Evolutionary conservation across 2,329 filamentous ascomycete species (phyloP).

Genomic region (Venturia oleaginea): DNA sequence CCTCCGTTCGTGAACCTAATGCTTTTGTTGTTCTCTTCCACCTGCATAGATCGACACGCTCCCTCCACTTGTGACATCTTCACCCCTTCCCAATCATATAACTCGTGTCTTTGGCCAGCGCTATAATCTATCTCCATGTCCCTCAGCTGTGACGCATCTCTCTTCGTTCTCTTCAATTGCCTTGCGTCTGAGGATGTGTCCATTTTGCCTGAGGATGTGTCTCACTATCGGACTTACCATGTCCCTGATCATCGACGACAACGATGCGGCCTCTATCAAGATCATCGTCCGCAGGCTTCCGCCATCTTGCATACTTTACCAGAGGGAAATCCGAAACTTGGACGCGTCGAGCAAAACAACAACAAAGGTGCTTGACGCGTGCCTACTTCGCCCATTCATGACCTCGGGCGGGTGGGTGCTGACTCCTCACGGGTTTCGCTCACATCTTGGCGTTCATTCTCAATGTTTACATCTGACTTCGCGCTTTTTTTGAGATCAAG

Average conservation of each 20-base stretch:
- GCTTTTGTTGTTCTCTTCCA: background rate
- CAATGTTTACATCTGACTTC: no score
- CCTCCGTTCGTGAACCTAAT: background rate
- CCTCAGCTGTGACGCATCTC: no score
- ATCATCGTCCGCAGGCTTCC: background rate
- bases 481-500: no score
- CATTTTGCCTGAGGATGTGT: background rate
- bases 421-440: no score
- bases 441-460: no score
- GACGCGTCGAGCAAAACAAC: background rate
- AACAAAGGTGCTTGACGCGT: constrained; percentile 1
- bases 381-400: no score
- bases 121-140: no score
- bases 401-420: no score
- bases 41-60: background rate
- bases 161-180: no score
- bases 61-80: background rate
- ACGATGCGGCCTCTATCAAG: background rate
- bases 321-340: background rate
- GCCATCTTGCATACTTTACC: background rate
- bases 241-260: background rate
- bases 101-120: background rate
- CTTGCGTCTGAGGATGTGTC: no score
- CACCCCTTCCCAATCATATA: background rate
- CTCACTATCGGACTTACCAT: background rate